These are phyloP conservation scores for Scheffersomyces ergatensis DNA, from an alignment of 805 yeast species.

Conservation along the genomic window DNA sequence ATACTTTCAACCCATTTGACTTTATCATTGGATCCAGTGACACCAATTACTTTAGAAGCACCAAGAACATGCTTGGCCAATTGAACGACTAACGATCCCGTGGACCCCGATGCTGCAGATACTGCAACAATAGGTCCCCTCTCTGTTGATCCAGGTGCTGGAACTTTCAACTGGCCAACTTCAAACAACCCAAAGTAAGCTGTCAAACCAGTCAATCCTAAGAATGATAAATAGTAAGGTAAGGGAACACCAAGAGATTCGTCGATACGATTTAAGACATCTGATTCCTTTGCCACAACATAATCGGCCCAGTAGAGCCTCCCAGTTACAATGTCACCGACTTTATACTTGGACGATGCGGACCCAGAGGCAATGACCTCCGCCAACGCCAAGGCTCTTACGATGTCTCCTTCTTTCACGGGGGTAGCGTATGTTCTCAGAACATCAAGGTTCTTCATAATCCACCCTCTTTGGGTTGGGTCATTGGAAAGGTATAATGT, in stretches of 20 bases:
- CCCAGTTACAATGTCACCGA: constrained; percentile 34
- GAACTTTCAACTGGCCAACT: constrained; percentile 41
- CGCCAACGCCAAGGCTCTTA: constrained; percentile 47
- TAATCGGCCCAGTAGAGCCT: constrained; percentile 49
- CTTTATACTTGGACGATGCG: constrained; percentile 31
- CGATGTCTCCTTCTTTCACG: constrained; percentile 42
- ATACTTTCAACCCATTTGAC: constrained; percentile 49
- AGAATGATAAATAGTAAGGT: constrained; percentile 43
- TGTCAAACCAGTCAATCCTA: constrained; percentile 61
- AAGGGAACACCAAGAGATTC: constrained; percentile 26
- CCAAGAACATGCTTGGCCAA: constrained; percentile 51
- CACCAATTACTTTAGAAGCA: constrained; percentile 56
- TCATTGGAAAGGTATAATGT: constrained; percentile 51
- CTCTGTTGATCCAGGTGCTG: constrained; percentile 6
- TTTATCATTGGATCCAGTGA: constrained; percentile 62
- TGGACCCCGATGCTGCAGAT: constrained; percentile 74
- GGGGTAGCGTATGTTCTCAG: constrained; percentile 34
- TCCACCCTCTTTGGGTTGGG: constrained; percentile 63
- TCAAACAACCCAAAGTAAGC: constrained; percentile 56
- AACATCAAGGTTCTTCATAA: constrained; percentile 31
- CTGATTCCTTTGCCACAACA: constrained; percentile 27
- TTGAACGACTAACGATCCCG: constrained; percentile 60
- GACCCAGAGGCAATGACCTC: constrained; percentile 51
- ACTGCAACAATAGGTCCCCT: constrained; percentile 48
- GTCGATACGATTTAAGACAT: constrained; percentile 28